A percentile compares a stretch with the other conserved stretches of the same genome.
Conservation (phyloP, 2,329 filamentous ascomycete species). For the Trichoderma citrinoviride region DNA sequence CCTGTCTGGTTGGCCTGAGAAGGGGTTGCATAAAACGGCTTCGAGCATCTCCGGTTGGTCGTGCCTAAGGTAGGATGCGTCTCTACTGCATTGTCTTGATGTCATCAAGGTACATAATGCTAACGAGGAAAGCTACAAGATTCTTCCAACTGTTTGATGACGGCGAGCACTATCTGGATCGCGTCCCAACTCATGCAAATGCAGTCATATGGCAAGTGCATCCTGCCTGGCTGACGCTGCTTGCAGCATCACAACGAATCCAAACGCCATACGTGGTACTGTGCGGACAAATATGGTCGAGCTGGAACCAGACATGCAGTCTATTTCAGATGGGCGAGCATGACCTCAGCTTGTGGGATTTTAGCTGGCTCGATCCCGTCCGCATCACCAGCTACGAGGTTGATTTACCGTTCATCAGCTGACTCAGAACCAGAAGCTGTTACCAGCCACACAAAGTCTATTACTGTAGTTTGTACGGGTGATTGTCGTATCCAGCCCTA, state of each 20-base stretch:
- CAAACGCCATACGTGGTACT: too few relatives aligned
- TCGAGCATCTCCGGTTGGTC: not conserved
- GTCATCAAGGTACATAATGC: too few relatives aligned
- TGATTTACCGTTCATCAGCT: constrained; percentile 5
- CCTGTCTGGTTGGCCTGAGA: not conserved
- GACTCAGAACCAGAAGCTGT: constrained; percentile 13
- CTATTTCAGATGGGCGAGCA: not conserved
- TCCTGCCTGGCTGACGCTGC: not conserved
- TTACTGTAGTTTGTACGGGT: not conserved
- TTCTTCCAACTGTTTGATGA: too few relatives aligned
- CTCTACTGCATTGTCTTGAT: too few relatives aligned
- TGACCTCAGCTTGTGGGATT: not conserved
- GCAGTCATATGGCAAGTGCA: not conserved
- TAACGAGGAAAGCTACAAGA: too few relatives aligned
- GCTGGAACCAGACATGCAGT: too few relatives aligned
- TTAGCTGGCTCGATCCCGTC: not conserved
- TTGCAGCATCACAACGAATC: not conserved
- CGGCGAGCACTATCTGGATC: not conserved
- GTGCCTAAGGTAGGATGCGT: not conserved
- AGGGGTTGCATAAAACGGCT: not conserved
- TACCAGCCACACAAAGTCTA: constrained; percentile 17
- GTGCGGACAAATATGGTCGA: too few relatives aligned
- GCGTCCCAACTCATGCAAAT: not conserved
- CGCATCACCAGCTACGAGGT: not conserved
- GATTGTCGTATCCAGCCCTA: not conserved